Evolutionary conservation across 1,139 yeast genomes (phyloP), one percentile per base, ranked within the genome.

Genomic region (Torulaspora pretoriensis): DNA sequence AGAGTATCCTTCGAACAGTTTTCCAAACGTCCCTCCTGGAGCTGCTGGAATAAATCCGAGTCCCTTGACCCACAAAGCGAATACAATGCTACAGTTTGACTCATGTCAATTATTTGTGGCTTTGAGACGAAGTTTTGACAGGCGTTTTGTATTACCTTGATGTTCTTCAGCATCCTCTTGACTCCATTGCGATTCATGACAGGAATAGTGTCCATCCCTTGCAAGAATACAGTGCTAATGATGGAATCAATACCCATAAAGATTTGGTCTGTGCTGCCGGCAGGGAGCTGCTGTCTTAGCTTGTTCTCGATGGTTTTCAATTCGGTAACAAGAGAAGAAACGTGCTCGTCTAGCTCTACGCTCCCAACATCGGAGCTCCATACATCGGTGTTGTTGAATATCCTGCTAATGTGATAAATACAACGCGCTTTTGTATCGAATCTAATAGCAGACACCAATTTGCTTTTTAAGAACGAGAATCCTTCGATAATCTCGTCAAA

Each of bases 91-190:
- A 83, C 67, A 0, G 87, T 74, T 33, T 71, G 67, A 14, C 74
- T 65, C 65, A 85, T 82, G 52, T 80, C 78, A 6, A 83, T 80
- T n/a, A 69, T 68, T 40, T 76, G 75, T 0, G 87, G 81, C 40
- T 75, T 73, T 16, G 68, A 64, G 54, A 79, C 74, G 17, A 85
- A 71, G 48, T 79, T 80, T 54, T 88, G 75, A 49, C 83, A 74
- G 73, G 82, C 78, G 60, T 86, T 95, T 65, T 85, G 95, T 39
- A 87, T 66, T 0, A 86, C 82, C 45, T 80, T 74, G 28, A 86
- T 80, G 60, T 87, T 86, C 57, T 82, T 73, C 47, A 80, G 68
- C 51, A 87, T 70, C 55, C 81, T 78, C 59, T 80, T 79, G 41
- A 84, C 71, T 32, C 96, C 96, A 55, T 77, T 76, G 14, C 68